These are phyloP conservation scores for Ocimum tenuiflorum DNA, from an alignment of 257 asterid species.

Conservation along the genomic window DNA sequence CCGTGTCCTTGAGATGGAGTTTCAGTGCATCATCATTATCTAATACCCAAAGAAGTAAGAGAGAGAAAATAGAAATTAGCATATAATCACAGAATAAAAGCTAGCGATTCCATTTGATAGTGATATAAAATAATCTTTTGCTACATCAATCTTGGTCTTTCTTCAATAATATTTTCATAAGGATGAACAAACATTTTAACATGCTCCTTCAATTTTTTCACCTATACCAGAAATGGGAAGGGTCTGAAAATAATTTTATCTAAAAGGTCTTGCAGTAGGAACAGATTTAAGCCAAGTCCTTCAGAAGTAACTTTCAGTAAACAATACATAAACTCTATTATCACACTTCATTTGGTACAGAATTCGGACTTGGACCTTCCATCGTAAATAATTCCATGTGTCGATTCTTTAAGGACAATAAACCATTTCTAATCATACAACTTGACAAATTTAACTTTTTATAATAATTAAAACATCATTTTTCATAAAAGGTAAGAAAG, in stretches of 20 bases:
- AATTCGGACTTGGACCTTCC: background rate
- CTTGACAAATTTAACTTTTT: too few relatives aligned
- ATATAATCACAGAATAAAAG: background rate
- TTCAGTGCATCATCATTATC: constrained; percentile 63
- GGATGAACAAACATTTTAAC: background rate
- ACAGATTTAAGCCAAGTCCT: background rate
- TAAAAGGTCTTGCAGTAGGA: background rate
- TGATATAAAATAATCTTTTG: background rate
- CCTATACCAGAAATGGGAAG: background rate
- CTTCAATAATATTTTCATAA: background rate
- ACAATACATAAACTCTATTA: background rate
- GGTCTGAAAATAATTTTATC: background rate
- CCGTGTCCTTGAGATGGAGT: constrained; percentile 75
- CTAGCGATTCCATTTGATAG: background rate
- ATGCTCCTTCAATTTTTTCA: constrained; percentile 4
- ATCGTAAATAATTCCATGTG: background rate
- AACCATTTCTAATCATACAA: too few relatives aligned
- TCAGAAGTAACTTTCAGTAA: constrained; percentile 1
- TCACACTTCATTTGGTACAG: background rate
- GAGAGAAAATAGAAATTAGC: background rate
- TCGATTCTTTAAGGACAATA: background rate
- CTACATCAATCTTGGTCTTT: background rate
- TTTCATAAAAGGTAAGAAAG: too few relatives aligned
- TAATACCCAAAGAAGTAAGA: constrained; percentile 17
- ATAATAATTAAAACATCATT: too few relatives aligned